phyloP scores from a whole-genome alignment of 139 green algal species.

The Chlorella sp. region DNA sequence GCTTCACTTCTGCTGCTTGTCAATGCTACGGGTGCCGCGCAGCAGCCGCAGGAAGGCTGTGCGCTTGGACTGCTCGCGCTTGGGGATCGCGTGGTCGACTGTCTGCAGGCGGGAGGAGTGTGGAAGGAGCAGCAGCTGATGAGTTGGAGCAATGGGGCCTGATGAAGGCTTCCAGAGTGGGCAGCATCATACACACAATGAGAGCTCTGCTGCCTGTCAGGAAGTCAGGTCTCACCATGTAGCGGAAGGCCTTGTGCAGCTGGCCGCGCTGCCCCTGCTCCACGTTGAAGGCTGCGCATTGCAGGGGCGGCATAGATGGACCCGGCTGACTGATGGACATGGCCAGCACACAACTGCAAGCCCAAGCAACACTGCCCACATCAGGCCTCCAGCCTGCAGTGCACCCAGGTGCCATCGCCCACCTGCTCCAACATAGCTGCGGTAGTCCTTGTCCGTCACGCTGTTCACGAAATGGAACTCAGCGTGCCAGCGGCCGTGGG shows the following conservation, averaged over 20 bases:
- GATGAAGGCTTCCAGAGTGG: no score
- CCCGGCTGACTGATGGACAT: no score
- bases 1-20: no score
- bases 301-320: neutral
- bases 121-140: neutral
- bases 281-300: neutral
- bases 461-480: conserved; percentile 25
- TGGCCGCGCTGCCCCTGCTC: neutral
- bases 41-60: neutral
- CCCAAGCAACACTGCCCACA: no score
- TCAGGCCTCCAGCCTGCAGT: no score
- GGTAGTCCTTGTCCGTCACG: conserved; percentile 9
- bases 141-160: no score
- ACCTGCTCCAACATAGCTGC: conserved; percentile 2
- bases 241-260: neutral
- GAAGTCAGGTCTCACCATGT: conserved; percentile 26
- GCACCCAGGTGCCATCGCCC: no score
- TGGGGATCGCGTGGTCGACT: neutral
- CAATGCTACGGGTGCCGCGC: neutral
- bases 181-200: no score
- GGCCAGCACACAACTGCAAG: no score
- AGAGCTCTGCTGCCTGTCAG: no score
- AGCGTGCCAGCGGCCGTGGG: neutral
- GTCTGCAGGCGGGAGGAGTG: conserved; percentile 7
- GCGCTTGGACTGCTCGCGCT: conserved; percentile 8